Evolutionary conservation across 352 stramenopile species (phyloP), one percentile per base, ranked within the genome.

Genomic region (Globisporangium okanoganense): DNA sequence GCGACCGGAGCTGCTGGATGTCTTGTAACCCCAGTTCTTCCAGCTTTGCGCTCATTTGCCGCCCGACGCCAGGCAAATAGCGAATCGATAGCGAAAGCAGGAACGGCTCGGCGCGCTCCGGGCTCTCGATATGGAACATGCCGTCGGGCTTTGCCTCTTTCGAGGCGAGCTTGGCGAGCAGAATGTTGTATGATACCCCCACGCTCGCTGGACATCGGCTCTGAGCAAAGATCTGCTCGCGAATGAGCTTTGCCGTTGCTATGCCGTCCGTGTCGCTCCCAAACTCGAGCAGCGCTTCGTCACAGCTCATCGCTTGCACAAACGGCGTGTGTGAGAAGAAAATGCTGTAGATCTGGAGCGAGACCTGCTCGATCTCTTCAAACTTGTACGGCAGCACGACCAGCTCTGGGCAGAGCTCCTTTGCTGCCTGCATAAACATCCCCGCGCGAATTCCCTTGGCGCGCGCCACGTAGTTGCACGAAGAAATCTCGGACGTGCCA

Each of bases 311-410:
- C n/a, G 90, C 81, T 73, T 98, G 92, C 14, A 98, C 91, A 22
- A 87, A 85, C 0, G 86, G 88, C 8, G 90, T 96, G 40, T 85
- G 80, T 1, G 78, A 76, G 61, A 96, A 94, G 64, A 91, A 95
- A 63, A 97, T 96, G 58, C 88, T 70, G 72, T 98, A 98, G 44
- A 98, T 93, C 67, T 97, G 82, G 33, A 90, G 87, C 18, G 94
- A 97, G 12, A 97, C 88, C 44, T 92, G 76, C 73, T 98, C 71
- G 60, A 95, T 93, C 12, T 79, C 77, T 22, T 91, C 78, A 57
- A 98, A 99, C 20, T 98, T 81, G 72, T 99, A 99, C 0, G 89
- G 85, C 1, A 99, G 69, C 36, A 98, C 92, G 35, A 98, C 70
- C 3, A 99, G 62, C 36, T 97, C 79, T 3, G 92, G 88, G 48